Evolutionary conservation across 1,284 basidiomycete species (phyloP), one percentile per base, ranked within the genome.

Genomic region (Hymenochaete sp.): DNA sequence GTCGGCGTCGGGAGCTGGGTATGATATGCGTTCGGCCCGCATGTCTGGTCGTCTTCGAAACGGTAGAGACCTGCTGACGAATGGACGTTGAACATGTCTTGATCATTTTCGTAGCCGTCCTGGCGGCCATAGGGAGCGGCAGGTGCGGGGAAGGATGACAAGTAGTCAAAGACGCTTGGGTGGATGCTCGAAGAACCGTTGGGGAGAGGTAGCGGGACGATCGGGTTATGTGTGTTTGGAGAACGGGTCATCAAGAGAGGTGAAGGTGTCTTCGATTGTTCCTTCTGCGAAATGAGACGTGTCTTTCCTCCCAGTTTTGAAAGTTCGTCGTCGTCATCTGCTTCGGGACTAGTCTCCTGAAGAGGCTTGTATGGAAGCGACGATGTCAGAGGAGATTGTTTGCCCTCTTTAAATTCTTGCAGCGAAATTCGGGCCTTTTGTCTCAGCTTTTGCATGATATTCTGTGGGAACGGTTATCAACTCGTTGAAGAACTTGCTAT

Each of bases 291-390:
- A 3, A 84, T 78, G 19, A 84, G 66, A 2, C 83, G 75, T 7
- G 82, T 84, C 58, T 71, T 75, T 3, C 82, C 82, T 25, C 82
- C 83, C 4, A 86, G 67, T 3, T 75, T 70, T n/a, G 74, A 68
- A 2, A 86, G 66, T 55, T 86, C 82, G 56, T 86, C 82, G 43
- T 81, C 68, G 35, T 78, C 78, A 49, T 76, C 73, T 4, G 62
- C 64, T 3, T 75, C 68, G 0, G 71, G 68, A 1, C 65, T 57
- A 6, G 75, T 67, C 46, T 76, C 77, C 21, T 11, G 66, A 54
- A 5, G 67, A 61, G 41, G 59, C 55, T 36, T 71, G 70, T 42
- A 45, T 4, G 44, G 37, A 18, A 41, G 14, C 24, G n/a, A 38
- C 18, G 72, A 66, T 7, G 64, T 57, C 3, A 70, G 54, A 3